Evolutionary conservation across 345 rosid species (phyloP).

Genomic region (Salix viminalis): DNA sequence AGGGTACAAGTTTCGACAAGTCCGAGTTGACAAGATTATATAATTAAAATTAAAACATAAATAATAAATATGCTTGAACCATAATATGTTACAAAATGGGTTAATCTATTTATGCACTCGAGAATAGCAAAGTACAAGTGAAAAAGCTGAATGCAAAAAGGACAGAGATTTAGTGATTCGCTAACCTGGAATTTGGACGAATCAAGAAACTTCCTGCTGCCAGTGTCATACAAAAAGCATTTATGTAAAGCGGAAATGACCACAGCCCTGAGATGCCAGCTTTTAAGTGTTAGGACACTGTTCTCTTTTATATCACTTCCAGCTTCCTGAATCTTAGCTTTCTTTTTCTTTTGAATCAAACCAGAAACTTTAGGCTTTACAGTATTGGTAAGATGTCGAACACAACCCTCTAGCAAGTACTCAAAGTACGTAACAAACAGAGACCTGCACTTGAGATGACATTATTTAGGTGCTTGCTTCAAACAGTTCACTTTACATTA

Average conservation of each 20-base stretch:
- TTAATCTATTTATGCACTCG: background rate
- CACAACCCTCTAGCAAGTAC: constrained; percentile 60
- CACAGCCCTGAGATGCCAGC: constrained; percentile 81
- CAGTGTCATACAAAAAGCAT: constrained; percentile 77
- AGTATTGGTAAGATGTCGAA: constrained; percentile 50
- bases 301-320: constrained; percentile 20
- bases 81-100: background rate
- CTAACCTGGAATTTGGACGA: constrained; percentile 75
- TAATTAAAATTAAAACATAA: too few species aligned
- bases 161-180: background rate
- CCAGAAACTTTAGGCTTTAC: constrained; percentile 31
- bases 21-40: too few species aligned
- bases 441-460: constrained; percentile 49
- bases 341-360: constrained; percentile 66
- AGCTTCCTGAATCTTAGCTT: constrained; percentile 57
- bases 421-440: constrained; percentile 90
- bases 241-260: constrained; percentile 71
- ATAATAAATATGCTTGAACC: too few species aligned
- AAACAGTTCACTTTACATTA: too few species aligned
- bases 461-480: background rate
- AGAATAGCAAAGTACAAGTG: background rate
- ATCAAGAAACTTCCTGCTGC: constrained; percentile 69
- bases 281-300: constrained; percentile 31
- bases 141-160: background rate
- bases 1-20: too few species aligned